Conservation (phyloP, 2,329 filamentous ascomycete species). For the Alternaria atra region DNA sequence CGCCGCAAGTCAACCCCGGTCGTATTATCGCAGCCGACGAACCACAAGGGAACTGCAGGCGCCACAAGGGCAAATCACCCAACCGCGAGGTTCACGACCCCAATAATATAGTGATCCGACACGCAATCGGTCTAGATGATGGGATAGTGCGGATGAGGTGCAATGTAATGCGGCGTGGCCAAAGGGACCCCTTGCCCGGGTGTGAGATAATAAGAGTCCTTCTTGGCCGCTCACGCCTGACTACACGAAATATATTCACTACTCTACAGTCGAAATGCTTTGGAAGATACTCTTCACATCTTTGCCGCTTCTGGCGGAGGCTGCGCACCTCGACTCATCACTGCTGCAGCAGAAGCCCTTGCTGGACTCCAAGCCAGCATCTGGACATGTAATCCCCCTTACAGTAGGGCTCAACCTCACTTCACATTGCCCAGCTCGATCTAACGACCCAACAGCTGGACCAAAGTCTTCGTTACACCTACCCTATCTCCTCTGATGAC, state of each 20-base stretch:
- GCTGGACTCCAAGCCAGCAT: background rate
- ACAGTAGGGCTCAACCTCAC: background rate
- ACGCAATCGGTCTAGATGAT: background rate
- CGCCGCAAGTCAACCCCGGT: conserved; percentile 13
- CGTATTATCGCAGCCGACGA: conserved; percentile 6
- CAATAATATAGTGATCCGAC: conserved; percentile 7
- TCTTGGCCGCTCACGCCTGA: background rate
- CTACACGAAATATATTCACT: background rate
- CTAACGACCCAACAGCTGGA: conserved; percentile 11
- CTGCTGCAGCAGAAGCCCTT: conserved; percentile 18
- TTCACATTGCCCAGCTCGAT: too few relatives aligned
- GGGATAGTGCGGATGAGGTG: background rate
- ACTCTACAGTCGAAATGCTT: conserved; percentile 1
- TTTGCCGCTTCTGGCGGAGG: background rate
- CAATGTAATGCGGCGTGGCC: background rate
- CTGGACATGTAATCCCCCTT: background rate
- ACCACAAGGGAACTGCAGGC: conserved; percentile 18
- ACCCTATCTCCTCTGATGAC: background rate
- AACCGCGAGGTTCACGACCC: conserved; percentile 6
- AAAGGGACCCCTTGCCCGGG: background rate
- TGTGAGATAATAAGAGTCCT: conserved; percentile 1
- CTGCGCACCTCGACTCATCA: conserved; percentile 10
- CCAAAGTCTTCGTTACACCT: conserved; percentile 13
- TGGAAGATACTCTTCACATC: background rate
- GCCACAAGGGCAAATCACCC: conserved; percentile 10